A percentile compares a stretch with the other conserved stretches of the same genome.
Evolutionary conservation across 306 rosid genomes (phyloP).

Genomic region (Comarum palustre): DNA sequence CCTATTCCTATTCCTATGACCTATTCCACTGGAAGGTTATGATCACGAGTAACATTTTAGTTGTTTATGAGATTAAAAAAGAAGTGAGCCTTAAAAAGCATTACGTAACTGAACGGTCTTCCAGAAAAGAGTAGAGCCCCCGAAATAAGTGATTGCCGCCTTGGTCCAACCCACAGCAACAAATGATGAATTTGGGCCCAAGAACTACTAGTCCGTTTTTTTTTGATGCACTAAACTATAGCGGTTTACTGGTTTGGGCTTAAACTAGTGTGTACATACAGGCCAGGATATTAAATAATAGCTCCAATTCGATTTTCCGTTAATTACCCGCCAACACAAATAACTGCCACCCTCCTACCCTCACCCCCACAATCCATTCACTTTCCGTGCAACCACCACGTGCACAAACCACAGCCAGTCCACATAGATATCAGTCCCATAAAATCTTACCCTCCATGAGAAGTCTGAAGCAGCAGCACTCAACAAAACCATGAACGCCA

Average conservation of each 20-base stretch:
- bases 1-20: no score
- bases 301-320: neutral
- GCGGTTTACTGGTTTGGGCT: no score
- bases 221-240: no score
- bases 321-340: conserved; percentile 4
- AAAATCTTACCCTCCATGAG: neutral
- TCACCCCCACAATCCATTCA: neutral
- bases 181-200: neutral
- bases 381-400: conserved; percentile 36
- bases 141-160: no score
- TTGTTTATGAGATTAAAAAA: no score
- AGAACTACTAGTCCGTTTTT: no score
- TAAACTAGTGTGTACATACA: neutral
- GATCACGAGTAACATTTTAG: no score
- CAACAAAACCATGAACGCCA: conserved; percentile 48
- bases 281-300: neutral
- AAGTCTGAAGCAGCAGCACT: neutral
- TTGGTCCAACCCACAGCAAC: no score
- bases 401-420: conserved; percentile 48
- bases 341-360: neutral
- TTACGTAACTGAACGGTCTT: no score
- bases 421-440: conserved; percentile 44
- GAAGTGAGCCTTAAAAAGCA: no score
- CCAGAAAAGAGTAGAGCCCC: no score
- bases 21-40: no score